Base-by-base conservation (phyloP, 1,284 basidiomycete genomes). In the Cystobasidiaceae sp. region DNA sequence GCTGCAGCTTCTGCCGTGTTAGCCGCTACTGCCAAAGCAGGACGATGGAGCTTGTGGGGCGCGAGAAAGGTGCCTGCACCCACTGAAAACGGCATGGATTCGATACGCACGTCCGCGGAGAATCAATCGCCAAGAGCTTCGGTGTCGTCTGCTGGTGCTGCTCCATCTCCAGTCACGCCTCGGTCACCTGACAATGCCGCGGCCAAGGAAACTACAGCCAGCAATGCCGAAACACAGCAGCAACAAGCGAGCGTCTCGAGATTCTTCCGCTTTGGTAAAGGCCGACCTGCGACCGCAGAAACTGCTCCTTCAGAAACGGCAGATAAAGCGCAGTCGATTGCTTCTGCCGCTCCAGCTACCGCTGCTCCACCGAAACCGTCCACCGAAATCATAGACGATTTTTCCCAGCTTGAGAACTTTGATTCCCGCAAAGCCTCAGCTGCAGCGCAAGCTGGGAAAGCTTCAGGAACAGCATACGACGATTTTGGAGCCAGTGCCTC, bases 321-420 rank as follows among this genome's bases (percentile, higher is more conserved):
- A n/a, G n/a, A n/a, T n/a, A n/a, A n/a, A n/a, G n/a, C n/a, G n/a
- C n/a, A n/a, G n/a, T n/a, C n/a, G n/a, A n/a, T n/a, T n/a, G n/a
- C n/a, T n/a, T n/a, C n/a, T n/a, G n/a, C n/a, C n/a, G n/a, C n/a
- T n/a, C n/a, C n/a, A n/a, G n/a, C n/a, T n/a, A n/a, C n/a, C n/a
- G n/a, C n/a, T n/a, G n/a, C n/a, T n/a, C n/a, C n/a, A n/a, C n/a
- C n/a, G n/a, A n/a, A n/a, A n/a, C n/a, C n/a, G n/a, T n/a, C n/a
- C n/a, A n/a, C n/a, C 3, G 60, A 62, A 19, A 55, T 64, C n/a
- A 44, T 45, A 25, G 61, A 64, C 43, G 61, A 64, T 48, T 64
- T 56, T 39, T 33, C 32, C 2, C 61, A 64, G 44, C 52, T 64
- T 15, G 61, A 64, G 33, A 64, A 64, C 41, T 64, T 64, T 39